Conservation (phyloP, 108 stramenopile genomes). For the Epithemia pelagica region DNA sequence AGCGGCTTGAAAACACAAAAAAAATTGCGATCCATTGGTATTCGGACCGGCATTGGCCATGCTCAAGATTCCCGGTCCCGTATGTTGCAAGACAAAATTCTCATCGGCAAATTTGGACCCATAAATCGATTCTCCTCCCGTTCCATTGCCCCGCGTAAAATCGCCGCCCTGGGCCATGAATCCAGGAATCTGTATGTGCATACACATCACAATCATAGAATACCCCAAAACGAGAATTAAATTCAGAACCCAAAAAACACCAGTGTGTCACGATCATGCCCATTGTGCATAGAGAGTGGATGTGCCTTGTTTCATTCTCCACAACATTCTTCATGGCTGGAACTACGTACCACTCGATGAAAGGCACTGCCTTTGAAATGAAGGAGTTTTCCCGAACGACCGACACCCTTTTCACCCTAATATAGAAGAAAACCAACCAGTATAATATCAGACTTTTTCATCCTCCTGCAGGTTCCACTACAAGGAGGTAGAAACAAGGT, state of each 20-base stretch:
- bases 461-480: too few relatives aligned
- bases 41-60: slow-evolving; percentile 95
- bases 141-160: slow-evolving; percentile 74
- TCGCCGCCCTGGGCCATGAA: slow-evolving; percentile 95
- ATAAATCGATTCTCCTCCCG: slow-evolving; percentile 84
- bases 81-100: slow-evolving; percentile 88
- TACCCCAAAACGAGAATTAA: not conserved
- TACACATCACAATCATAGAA: not conserved
- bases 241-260: not conserved
- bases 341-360: slow-evolving; percentile 84
- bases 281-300: too few relatives aligned
- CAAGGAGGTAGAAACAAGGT: too few relatives aligned
- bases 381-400: slow-evolving; percentile 49
- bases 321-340: too few relatives aligned
- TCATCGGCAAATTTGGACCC: slow-evolving; percentile 89
- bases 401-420: slow-evolving; percentile 74
- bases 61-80: slow-evolving; percentile 62
- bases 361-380: slow-evolving; percentile 90
- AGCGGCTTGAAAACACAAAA: slow-evolving; percentile 90
- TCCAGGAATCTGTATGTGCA: slow-evolving; percentile 21
- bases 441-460: too few relatives aligned
- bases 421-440: slow-evolving; percentile 12
- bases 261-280: too few relatives aligned
- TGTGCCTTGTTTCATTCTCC: too few relatives aligned
- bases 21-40: slow-evolving; percentile 94